Evolutionary conservation across 2,329 filamentous ascomycete species (phyloP).

Genomic region (Sclerotiophoma versabilis): DNA sequence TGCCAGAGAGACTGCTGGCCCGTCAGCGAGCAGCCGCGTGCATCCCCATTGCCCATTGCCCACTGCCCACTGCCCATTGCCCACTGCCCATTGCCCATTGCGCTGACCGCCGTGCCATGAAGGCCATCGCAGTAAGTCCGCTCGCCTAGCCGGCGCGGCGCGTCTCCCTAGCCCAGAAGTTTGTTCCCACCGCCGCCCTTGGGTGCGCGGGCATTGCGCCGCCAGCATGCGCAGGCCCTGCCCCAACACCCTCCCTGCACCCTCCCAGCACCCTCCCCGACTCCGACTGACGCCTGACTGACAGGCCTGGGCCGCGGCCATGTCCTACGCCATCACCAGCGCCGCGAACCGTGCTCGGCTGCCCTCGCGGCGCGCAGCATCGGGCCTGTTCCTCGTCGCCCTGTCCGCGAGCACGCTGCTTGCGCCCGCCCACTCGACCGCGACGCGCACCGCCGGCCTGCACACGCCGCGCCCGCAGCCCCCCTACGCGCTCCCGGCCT

Average conservation of each 20-base stretch:
- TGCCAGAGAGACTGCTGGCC: background rate
- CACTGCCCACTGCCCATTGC: too few relatives aligned
- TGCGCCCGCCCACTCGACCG: slow-evolving; percentile 30
- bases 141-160: slow-evolving; percentile 38
- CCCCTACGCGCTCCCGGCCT: slow-evolving; percentile 34
- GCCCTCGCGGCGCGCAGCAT: slow-evolving; percentile 33
- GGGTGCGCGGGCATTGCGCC: slow-evolving; percentile 32
- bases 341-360: slow-evolving; percentile 33
- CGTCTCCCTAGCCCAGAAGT: slow-evolving; percentile 39
- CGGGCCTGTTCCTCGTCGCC: slow-evolving; percentile 40
- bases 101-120: slow-evolving; percentile 22
- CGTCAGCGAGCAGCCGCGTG: too few relatives aligned
- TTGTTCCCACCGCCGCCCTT: slow-evolving; percentile 22
- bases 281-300: slow-evolving; percentile 31
- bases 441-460: slow-evolving; percentile 24
- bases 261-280: slow-evolving; percentile 3
- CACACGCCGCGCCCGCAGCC: slow-evolving; percentile 24
- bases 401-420: slow-evolving; percentile 40
- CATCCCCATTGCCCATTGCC: too few relatives aligned
- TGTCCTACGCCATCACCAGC: slow-evolving; percentile 46
- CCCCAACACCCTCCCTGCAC: slow-evolving; percentile 3
- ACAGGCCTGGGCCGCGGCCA: slow-evolving; percentile 47
- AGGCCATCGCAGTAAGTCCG: slow-evolving; percentile 30
- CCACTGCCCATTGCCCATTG: too few relatives aligned
- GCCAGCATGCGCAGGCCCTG: slow-evolving; percentile 24